Percentiles rank a stretch among this genome's conserved stretches.
Evolutionary conservation across 2,329 filamentous ascomycete species (phyloP).

Genomic region (Hymenoscyphus scutula): DNA sequence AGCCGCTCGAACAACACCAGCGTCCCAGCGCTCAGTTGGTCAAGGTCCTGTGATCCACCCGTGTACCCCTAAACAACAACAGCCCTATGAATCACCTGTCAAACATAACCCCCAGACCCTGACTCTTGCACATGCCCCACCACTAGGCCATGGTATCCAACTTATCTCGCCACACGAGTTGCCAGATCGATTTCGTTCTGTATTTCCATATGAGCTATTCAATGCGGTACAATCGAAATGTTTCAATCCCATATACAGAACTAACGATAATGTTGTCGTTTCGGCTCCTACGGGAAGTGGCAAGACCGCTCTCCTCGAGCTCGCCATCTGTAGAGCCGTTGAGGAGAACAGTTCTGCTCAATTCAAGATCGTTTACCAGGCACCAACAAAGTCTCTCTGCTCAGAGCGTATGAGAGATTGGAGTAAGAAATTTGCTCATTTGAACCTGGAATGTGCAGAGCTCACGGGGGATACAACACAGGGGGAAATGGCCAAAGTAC

Average conservation of each 20-base stretch:
- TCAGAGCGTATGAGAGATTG: slow-evolving; percentile 75
- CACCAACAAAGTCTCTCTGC: slow-evolving; percentile 81
- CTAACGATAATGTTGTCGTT: slow-evolving; percentile 73
- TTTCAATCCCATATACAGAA: slow-evolving; percentile 63
- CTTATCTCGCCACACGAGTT: slow-evolving; percentile 59
- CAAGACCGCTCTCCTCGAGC: slow-evolving; percentile 78
- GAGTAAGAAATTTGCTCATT: slow-evolving; percentile 66
- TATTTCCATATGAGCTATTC: slow-evolving; percentile 74
- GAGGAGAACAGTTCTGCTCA: slow-evolving; percentile 53
- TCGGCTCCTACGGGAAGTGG: slow-evolving; percentile 82
- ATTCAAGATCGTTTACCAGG: slow-evolving; percentile 83
- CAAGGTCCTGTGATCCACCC: slow-evolving; percentile 8
- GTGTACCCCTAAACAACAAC: slow-evolving; percentile 19
- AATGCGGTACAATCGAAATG: slow-evolving; percentile 83
- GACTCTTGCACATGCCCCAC: slow-evolving; percentile 31
- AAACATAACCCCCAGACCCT: slow-evolving; percentile 16
- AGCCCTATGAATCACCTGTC: not conserved
- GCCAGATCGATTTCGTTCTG: slow-evolving; percentile 64
- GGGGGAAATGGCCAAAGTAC: slow-evolving; percentile 63
- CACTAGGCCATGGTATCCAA: slow-evolving; percentile 48
- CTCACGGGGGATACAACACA: slow-evolving; percentile 78
- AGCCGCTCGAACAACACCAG: slow-evolving; percentile 14
- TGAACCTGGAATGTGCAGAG: slow-evolving; percentile 70
- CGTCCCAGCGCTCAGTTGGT: not conserved
- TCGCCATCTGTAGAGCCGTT: slow-evolving; percentile 74